A percentile compares a stretch with the other conserved stretches of the same genome.
These are phyloP conservation scores for Talaromyces pinophilus DNA, from an alignment of 2,329 filamentous ascomycete species.

Conservation along the genomic window DNA sequence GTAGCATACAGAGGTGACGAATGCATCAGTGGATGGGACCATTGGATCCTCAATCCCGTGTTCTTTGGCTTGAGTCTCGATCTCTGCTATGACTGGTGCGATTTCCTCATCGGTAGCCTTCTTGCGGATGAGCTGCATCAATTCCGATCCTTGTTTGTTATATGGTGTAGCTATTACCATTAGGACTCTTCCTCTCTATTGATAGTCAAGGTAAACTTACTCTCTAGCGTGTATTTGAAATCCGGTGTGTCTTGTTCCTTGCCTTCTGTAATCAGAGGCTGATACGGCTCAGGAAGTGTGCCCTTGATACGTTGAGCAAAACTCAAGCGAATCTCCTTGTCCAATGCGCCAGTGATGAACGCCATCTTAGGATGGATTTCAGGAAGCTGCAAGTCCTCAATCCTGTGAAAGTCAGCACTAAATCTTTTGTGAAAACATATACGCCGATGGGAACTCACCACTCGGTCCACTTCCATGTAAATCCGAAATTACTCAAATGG, in stretches of 20 bases:
- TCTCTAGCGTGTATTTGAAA: constrained; percentile 81
- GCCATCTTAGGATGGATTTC: constrained; percentile 84
- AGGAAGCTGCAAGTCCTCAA: constrained; percentile 77
- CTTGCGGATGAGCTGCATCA: constrained; percentile 75
- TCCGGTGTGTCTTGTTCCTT: constrained; percentile 96
- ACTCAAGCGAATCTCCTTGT: constrained; percentile 95
- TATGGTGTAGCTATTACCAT: constrained; percentile 69
- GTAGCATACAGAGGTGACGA: constrained; percentile 89
- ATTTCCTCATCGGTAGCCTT: constrained; percentile 86
- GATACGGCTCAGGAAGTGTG: constrained; percentile 82
- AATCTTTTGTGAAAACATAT: not conserved
- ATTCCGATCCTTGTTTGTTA: constrained; percentile 76
- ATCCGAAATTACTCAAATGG: constrained; percentile 97
- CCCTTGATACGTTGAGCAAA: constrained; percentile 96
- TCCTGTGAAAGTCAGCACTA: constrained; percentile 45
- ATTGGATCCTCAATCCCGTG: constrained; percentile 71
- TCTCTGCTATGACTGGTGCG: constrained; percentile 74
- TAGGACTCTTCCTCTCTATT: not conserved
- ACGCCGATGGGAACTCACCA: constrained; percentile 60
- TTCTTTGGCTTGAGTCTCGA: constrained; percentile 75
- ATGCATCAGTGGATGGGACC: constrained; percentile 86
- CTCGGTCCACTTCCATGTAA: constrained; percentile 99
- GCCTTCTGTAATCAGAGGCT: constrained; percentile 75
- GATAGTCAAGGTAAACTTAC: constrained; percentile 51
- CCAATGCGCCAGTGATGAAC: constrained; percentile 85